Evolutionary conservation across 306 rosid genomes (phyloP).

Genomic region (Vachellia collinsii): DNA sequence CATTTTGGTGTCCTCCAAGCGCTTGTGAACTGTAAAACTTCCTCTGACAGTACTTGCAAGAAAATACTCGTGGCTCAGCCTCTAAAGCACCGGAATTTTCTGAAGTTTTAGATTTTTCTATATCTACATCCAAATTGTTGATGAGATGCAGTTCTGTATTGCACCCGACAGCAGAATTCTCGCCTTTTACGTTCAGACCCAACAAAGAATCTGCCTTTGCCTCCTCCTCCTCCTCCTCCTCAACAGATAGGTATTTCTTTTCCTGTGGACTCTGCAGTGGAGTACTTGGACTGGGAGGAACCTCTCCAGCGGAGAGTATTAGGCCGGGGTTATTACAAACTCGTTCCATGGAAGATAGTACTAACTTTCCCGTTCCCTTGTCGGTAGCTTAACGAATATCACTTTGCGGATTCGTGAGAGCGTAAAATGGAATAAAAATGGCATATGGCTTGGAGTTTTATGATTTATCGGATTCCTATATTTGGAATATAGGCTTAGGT

Average conservation of each 20-base stretch:
- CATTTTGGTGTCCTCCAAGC: slow-evolving; percentile 94
- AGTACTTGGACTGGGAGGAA: slow-evolving; percentile 58
- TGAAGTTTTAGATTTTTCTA: slow-evolving; percentile 35
- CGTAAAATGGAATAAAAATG: slow-evolving; percentile 37
- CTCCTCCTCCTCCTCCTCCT: slow-evolving; percentile 43
- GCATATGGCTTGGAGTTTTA: slow-evolving; percentile 41
- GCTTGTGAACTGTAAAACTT: slow-evolving; percentile 94
- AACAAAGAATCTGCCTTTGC: slow-evolving; percentile 37
- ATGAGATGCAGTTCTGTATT: slow-evolving; percentile 58
- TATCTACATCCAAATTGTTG: slow-evolving; percentile 49
- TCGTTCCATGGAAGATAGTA: slow-evolving; percentile 52
- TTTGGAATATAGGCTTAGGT: slow-evolving; percentile 35
- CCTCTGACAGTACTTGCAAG: slow-evolving; percentile 89
- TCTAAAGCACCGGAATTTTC: slow-evolving; percentile 28
- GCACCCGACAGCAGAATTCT: neutral
- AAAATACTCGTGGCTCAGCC: slow-evolving; percentile 65
- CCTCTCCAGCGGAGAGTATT: slow-evolving; percentile 33
- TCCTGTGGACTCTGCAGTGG: slow-evolving; percentile 53
- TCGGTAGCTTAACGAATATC: slow-evolving; percentile 29
- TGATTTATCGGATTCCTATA: slow-evolving; percentile 44
- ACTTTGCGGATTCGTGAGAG: slow-evolving; percentile 32
- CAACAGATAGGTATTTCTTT: slow-evolving; percentile 42
- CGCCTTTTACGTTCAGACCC: slow-evolving; percentile 49
- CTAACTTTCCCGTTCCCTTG: slow-evolving; percentile 19
- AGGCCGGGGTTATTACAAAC: slow-evolving; percentile 22